phyloP scores from a whole-genome alignment of 441 rosid genomes.

The Jatropha podagrica region DNA sequence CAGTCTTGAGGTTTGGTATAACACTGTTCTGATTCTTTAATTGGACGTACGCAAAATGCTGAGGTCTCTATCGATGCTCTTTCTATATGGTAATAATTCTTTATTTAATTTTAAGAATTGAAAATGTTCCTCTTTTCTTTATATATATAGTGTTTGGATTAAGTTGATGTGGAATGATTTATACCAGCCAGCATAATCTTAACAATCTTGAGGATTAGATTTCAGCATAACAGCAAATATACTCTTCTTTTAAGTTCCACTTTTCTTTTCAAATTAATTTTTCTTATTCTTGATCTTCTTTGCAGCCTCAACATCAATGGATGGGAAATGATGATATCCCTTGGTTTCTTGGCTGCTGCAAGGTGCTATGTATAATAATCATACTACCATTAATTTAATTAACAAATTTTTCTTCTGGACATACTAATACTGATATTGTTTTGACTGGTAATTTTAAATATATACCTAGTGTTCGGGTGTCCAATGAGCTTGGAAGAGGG shows the following conservation, averaged over 20 bases:
- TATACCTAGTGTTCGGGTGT: conserved; percentile 64
- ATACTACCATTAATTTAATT: too few relatives aligned
- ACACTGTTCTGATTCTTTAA: conserved; percentile 60
- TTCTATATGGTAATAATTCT: conserved; percentile 59
- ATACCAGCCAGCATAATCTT: too few relatives aligned
- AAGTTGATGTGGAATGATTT: too few relatives aligned
- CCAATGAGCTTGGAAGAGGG: conserved; percentile 79
- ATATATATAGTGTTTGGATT: too few relatives aligned
- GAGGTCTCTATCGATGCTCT: conserved; percentile 76
- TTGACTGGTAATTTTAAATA: background rate
- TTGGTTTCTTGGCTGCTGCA: conserved; percentile 79
- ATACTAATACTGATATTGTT: background rate
- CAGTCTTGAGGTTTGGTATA: conserved; percentile 82
- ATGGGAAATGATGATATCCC: conserved; percentile 75
- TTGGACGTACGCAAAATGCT: conserved; percentile 60
- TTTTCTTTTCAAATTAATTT: too few relatives aligned
- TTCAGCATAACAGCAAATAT: too few relatives aligned
- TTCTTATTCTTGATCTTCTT: background rate
- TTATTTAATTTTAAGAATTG: too few relatives aligned
- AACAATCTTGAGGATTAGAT: too few relatives aligned
- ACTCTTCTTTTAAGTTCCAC: too few relatives aligned
- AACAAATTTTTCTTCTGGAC: background rate
- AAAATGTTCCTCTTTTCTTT: conserved; percentile 18
- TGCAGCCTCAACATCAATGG: conserved; percentile 69
- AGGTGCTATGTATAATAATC: conserved; percentile 33